A percentile compares a stretch with the other conserved stretches of the same genome.
These are phyloP conservation scores for Mentha longifolia DNA, from an alignment of 257 asterid species.

Conservation along the genomic window DNA sequence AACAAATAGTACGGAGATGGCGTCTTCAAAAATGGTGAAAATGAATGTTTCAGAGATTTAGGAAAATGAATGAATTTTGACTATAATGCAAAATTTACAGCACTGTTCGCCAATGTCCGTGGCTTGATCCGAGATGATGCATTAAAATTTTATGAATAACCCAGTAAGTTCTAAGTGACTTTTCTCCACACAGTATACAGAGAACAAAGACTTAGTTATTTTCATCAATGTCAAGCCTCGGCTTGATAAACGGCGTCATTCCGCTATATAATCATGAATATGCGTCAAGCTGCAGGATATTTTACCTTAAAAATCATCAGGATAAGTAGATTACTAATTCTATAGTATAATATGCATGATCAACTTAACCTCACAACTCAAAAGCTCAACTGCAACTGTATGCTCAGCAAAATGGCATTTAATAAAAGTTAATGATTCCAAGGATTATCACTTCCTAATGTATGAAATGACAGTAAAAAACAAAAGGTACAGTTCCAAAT, in stretches of 20 bases:
- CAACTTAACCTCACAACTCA: background rate
- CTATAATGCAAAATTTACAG: constrained; percentile 8
- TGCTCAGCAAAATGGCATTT: too few relatives aligned
- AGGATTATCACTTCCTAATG: constrained; percentile 3
- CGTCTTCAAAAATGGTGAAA: background rate
- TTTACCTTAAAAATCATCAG: constrained; percentile 3
- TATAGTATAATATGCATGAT: background rate
- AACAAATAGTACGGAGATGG: background rate
- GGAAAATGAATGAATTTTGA: constrained; percentile 8
- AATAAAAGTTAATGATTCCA: too few relatives aligned
- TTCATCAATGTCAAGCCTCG: background rate
- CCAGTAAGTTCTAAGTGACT: constrained; percentile 2
- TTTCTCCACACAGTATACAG: background rate
- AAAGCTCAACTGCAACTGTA: background rate
- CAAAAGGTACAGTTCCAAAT: constrained; percentile 7
- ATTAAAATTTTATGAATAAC: background rate
- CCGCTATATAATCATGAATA: constrained; percentile 11
- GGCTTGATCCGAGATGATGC: constrained; percentile 8
- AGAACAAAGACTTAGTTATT: constrained; percentile 11
- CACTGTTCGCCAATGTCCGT: constrained; percentile 1
- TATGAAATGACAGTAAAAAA: background rate
- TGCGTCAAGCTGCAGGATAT: constrained; percentile 14
- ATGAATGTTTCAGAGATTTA: background rate
- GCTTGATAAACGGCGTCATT: background rate
- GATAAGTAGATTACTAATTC: background rate